Percentiles rank a stretch among this genome's conserved stretches.
Evolutionary conservation across 495 filamentous ascomycete genomes (phyloP).

Genomic region (Poronia punctata): DNA sequence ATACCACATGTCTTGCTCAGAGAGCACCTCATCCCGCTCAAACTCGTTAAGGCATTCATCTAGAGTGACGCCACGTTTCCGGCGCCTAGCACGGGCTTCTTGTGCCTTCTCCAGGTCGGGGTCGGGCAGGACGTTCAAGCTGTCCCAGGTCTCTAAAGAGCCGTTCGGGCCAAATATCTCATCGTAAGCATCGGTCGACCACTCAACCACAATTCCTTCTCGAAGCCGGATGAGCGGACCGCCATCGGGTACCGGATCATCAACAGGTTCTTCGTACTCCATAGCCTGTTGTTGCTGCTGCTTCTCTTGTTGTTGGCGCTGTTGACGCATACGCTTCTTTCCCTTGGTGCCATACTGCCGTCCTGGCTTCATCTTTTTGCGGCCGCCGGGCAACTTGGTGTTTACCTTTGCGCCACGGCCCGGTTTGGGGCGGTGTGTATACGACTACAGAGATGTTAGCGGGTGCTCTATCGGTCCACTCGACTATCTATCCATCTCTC

Average conservation of each 20-base stretch:
- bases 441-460: conserved; percentile 12
- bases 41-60: conserved; percentile 91
- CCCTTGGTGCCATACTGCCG: conserved; percentile 34
- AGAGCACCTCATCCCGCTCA: conserved; percentile 84
- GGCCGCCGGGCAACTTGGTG: conserved; percentile 18
- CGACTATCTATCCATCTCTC: neutral
- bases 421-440: conserved; percentile 12
- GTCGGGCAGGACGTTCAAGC: conserved; percentile 52
- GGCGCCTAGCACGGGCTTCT: conserved; percentile 50
- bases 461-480: neutral
- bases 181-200: conserved; percentile 59
- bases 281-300: conserved; percentile 12
- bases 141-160: conserved; percentile 41
- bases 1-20: conserved; percentile 93
- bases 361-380: conserved; percentile 30
- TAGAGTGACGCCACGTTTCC: conserved; percentile 70
- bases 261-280: conserved; percentile 12
- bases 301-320: conserved; percentile 17
- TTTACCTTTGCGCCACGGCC: conserved; percentile 17
- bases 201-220: conserved; percentile 82
- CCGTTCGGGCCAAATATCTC: conserved; percentile 57
- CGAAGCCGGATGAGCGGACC: conserved; percentile 65
- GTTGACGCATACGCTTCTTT: conserved; percentile 21
- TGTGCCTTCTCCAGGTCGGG: conserved; percentile 57
- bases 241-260: conserved; percentile 30